These are phyloP conservation scores for Rhodotorula mucilaginosa DNA, from an alignment of 1,284 basidiomycete species.

Conservation along the genomic window DNA sequence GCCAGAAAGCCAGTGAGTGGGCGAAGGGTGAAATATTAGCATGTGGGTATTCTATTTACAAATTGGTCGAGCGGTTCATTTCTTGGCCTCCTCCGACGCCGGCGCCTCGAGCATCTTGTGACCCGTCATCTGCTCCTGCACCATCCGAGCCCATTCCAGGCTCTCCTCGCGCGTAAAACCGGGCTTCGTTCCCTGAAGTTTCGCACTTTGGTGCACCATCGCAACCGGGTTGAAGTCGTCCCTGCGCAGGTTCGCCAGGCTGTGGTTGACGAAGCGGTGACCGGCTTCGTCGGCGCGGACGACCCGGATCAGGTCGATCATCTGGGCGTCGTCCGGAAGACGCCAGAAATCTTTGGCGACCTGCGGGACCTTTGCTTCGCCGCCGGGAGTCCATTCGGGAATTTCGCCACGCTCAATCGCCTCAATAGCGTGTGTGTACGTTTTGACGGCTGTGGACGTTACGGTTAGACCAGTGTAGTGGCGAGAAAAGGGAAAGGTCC, in stretches of 20 bases:
- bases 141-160: conserved; percentile 53
- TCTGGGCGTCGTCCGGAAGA: conserved; percentile 54
- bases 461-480: too few relatives aligned
- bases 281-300: conserved; percentile 90
- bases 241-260: conserved; percentile 75
- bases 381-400: conserved; percentile 31
- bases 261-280: conserved; percentile 73
- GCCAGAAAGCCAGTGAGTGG: too few relatives aligned
- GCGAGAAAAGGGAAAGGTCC: neutral
- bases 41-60: too few relatives aligned
- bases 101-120: neutral
- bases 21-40: too few relatives aligned
- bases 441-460: neutral
- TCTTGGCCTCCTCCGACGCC: neutral
- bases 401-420: conserved; percentile 35
- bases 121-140: conserved; percentile 52
- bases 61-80: neutral
- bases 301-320: conserved; percentile 84
- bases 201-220: conserved; percentile 66
- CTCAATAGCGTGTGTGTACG: conserved; percentile 28
- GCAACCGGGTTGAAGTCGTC: conserved; percentile 89
- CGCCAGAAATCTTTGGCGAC: conserved; percentile 45
- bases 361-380: conserved; percentile 21
- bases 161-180: conserved; percentile 74
- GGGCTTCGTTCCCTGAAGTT: conserved; percentile 65